Conservation (phyloP, 1,284 basidiomycete species). For the Boletus sp. region DNA sequence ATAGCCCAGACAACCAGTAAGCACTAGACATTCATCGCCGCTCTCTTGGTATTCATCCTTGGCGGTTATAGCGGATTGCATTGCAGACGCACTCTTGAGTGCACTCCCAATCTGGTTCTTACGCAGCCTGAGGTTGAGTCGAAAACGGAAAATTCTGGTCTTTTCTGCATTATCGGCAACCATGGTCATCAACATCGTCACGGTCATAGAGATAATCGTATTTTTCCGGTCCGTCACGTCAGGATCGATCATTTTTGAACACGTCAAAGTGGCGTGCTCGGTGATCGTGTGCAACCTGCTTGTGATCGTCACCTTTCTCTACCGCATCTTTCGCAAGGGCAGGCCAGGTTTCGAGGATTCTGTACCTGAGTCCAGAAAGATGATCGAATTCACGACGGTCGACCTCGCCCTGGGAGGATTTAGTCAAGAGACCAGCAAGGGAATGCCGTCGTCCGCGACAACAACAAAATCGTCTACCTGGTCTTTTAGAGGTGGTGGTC, state of each 20-base stretch:
- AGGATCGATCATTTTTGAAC: conserved; percentile 21
- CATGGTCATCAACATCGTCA: conserved; percentile 21
- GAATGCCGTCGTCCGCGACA: not conserved
- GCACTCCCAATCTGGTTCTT: conserved; percentile 19
- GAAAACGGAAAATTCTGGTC: conserved; percentile 17
- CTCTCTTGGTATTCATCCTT: conserved; percentile 1
- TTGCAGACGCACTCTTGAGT: conserved; percentile 19
- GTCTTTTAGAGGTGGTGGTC: conserved; percentile 8
- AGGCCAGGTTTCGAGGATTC: conserved; percentile 3
- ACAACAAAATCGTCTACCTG: conserved; percentile 7
- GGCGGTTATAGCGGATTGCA: conserved; percentile 4
- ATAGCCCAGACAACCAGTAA: conserved; percentile 22
- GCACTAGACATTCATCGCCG: not conserved
- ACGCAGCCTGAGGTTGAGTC: conserved; percentile 10
- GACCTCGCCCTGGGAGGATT: conserved; percentile 4
- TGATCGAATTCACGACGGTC: conserved; percentile 13
- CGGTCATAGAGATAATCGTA: conserved; percentile 11
- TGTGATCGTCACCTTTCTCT: conserved; percentile 26
- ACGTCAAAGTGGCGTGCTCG: conserved; percentile 27
- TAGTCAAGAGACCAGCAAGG: conserved; percentile 6
- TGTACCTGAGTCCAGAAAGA: not conserved
- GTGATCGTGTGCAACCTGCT: conserved; percentile 29
- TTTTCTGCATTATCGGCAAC: conserved; percentile 22
- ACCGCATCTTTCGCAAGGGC: conserved; percentile 14
- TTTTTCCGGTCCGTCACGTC: conserved; percentile 7